phyloP scores from a whole-genome alignment of 75 land plant genomes.

The Cunninghamia lanceolata region DNA sequence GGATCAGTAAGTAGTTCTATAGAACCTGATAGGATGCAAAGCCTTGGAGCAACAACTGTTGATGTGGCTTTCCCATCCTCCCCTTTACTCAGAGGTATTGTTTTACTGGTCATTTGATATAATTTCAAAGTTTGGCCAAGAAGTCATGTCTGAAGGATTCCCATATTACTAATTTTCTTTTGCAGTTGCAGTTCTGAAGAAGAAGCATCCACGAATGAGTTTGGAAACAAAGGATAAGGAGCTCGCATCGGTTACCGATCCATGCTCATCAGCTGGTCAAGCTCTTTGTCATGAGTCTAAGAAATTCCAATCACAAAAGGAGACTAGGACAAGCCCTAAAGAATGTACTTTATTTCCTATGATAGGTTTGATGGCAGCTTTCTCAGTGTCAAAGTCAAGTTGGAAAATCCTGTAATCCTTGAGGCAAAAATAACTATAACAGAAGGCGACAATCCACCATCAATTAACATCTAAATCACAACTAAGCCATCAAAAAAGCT shows the following conservation, averaged over 20 bases:
- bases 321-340: background rate
- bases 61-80: background rate
- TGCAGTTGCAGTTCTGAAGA: background rate
- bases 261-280: background rate
- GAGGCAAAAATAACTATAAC: background rate
- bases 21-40: background rate
- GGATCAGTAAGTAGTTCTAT: background rate
- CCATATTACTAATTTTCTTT: background rate
- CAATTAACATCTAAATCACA: background rate
- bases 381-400: background rate
- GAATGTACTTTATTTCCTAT: background rate
- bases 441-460: background rate
- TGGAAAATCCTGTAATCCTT: background rate
- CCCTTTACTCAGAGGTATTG: background rate
- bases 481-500: background rate
- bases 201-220: background rate
- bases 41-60: background rate
- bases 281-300: background rate
- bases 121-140: background rate
- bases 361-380: slow-evolving; percentile 1
- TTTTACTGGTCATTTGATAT: background rate
- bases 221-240: background rate
- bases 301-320: background rate
- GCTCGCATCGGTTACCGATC: background rate
- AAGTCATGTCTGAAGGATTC: background rate